A percentile compares a stretch with the other conserved stretches of the same genome.
These are phyloP conservation scores for Saraca asoca DNA, from an alignment of 331 rosid genomes.

Conservation along the genomic window DNA sequence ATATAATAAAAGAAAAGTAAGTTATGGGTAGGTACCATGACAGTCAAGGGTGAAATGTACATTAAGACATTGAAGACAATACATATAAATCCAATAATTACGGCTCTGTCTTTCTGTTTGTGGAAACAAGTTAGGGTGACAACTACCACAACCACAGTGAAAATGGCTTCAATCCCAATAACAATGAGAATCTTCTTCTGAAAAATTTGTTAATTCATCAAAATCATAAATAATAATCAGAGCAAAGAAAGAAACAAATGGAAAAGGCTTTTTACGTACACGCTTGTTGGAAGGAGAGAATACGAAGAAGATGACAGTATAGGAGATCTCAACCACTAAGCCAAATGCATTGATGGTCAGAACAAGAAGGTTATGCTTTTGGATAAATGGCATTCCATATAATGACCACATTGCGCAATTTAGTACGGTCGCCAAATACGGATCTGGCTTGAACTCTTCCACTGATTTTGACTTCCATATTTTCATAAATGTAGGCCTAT, in stretches of 20 bases:
- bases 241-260: background rate
- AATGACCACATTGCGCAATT: slow-evolving; percentile 65
- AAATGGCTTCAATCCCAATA: slow-evolving; percentile 43
- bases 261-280: slow-evolving; percentile 31
- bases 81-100: slow-evolving; percentile 52
- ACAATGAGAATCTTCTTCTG: slow-evolving; percentile 53
- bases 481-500: slow-evolving; percentile 66
- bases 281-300: slow-evolving; percentile 44
- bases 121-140: slow-evolving; percentile 35
- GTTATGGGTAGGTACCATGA: slow-evolving; percentile 55
- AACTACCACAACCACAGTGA: slow-evolving; percentile 31
- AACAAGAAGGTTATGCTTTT: slow-evolving; percentile 52
- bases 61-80: slow-evolving; percentile 61
- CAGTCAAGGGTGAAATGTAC: slow-evolving; percentile 75
- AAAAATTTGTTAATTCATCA: slow-evolving; percentile 16
- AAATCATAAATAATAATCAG: background rate
- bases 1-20: background rate
- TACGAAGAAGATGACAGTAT: slow-evolving; percentile 37
- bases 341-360: slow-evolving; percentile 60
- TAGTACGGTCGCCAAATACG: slow-evolving; percentile 58
- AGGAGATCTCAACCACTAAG: slow-evolving; percentile 45
- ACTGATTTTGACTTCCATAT: slow-evolving; percentile 54
- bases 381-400: slow-evolving; percentile 62
- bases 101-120: slow-evolving; percentile 29
- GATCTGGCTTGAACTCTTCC: slow-evolving; percentile 68